Evolutionary conservation across 2,329 filamentous ascomycete genomes (phyloP).

Genomic region (Exophiala dermatitidis): DNA sequence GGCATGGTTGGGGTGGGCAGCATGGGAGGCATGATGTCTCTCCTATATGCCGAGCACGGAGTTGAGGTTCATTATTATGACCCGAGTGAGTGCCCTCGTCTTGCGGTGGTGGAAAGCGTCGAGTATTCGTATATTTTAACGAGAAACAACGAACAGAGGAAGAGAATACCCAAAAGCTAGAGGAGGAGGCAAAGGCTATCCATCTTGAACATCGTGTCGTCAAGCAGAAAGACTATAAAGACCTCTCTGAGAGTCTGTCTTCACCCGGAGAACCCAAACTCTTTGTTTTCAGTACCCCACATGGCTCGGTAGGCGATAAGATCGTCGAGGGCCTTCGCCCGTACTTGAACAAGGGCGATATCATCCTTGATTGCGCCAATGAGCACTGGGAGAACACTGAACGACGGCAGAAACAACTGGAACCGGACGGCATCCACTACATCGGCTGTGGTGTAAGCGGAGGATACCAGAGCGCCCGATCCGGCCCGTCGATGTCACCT

Average conservation of each 20-base stretch:
- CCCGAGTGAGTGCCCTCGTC: neutral
- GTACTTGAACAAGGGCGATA: constrained; percentile 52
- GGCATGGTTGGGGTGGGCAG: constrained; percentile 43
- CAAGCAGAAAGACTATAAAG: constrained; percentile 41
- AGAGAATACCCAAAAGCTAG: neutral
- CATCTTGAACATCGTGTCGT: constrained; percentile 30
- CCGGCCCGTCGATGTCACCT: constrained; percentile 61
- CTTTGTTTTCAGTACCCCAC: constrained; percentile 48
- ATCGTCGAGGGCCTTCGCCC: constrained; percentile 31
- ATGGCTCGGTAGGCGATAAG: constrained; percentile 38
- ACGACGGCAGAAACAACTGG: constrained; percentile 52
- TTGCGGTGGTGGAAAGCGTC: neutral
- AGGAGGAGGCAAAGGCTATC: constrained; percentile 18
- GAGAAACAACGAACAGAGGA: neutral
- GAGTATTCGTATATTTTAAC: constrained; percentile 11
- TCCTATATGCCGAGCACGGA: constrained; percentile 52
- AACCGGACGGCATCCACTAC: constrained; percentile 54
- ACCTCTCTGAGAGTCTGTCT: constrained; percentile 43
- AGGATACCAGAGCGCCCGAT: constrained; percentile 60
- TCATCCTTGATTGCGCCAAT: constrained; percentile 63
- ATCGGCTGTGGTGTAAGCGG: constrained; percentile 63
- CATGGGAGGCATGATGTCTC: constrained; percentile 55
- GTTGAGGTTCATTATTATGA: constrained; percentile 40
- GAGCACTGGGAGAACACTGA: constrained; percentile 61
- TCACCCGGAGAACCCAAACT: constrained; percentile 40